Evolutionary conservation across 202 grass and related monocot species (phyloP).

Genomic region (Saccharum hybrid): DNA sequence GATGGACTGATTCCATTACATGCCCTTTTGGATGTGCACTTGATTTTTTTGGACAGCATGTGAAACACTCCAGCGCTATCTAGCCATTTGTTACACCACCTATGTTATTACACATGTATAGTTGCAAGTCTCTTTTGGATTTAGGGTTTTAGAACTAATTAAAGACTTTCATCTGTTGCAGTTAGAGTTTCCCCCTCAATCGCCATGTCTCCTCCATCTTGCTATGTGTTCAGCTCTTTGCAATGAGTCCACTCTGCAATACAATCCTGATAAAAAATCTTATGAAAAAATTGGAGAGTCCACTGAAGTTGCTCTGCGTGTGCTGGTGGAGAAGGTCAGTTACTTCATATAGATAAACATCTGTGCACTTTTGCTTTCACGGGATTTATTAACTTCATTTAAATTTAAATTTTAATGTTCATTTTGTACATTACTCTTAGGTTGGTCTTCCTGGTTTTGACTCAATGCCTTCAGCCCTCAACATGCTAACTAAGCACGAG

Average conservation of each 20-base stretch:
- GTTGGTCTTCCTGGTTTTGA: slow-evolving; percentile 99
- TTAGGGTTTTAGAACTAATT: slow-evolving; percentile 36
- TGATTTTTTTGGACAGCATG: not conserved
- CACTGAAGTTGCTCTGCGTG: slow-evolving; percentile 96
- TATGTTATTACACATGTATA: slow-evolving; percentile 20
- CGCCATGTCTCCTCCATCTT: slow-evolving; percentile 94
- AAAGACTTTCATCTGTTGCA: slow-evolving; percentile 56
- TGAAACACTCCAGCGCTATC: slow-evolving; percentile 11
- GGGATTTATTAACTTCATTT: slow-evolving; percentile 26
- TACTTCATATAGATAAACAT: slow-evolving; percentile 23
- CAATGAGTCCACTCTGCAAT: slow-evolving; percentile 96
- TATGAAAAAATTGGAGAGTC: slow-evolving; percentile 99
- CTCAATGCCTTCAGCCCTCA: slow-evolving; percentile 96
- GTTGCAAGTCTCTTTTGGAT: slow-evolving; percentile 22
- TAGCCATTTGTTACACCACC: slow-evolving; percentile 6
- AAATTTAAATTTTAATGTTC: slow-evolving; percentile 47
- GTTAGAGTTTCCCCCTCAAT: slow-evolving; percentile 97
- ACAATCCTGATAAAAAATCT: slow-evolving; percentile 89
- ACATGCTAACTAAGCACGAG: slow-evolving; percentile 90
- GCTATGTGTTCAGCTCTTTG: slow-evolving; percentile 99
- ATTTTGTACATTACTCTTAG: slow-evolving; percentile 53
- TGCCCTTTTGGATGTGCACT: slow-evolving; percentile 20
- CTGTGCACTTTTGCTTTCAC: slow-evolving; percentile 19
- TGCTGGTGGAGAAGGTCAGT: slow-evolving; percentile 95
- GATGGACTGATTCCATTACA: slow-evolving; percentile 2